These are phyloP conservation scores for Penicillium decumbens DNA, from an alignment of 2,329 filamentous ascomycete species.

Conservation along the genomic window DNA sequence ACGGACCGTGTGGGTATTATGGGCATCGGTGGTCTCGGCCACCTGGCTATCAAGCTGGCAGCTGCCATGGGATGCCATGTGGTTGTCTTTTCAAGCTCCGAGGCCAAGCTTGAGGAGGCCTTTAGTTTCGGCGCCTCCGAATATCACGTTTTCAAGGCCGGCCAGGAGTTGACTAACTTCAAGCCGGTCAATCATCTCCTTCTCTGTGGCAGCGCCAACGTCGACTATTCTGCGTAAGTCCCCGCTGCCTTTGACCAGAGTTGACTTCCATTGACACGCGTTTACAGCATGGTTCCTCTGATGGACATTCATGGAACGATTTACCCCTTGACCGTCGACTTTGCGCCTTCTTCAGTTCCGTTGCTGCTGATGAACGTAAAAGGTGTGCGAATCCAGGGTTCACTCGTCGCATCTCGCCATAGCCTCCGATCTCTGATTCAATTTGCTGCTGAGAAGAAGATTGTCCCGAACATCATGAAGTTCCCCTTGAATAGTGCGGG, in stretches of 20 bases:
- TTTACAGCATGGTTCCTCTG: slow-evolving; percentile 21
- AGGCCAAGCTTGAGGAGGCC: slow-evolving; percentile 27
- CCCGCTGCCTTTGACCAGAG: background rate
- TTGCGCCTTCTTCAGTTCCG: slow-evolving; percentile 18
- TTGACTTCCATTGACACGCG: background rate
- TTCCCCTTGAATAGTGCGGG: slow-evolving; percentile 51
- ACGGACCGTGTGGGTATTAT: slow-evolving; percentile 66
- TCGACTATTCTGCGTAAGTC: slow-evolving; percentile 26
- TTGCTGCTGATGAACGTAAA: slow-evolving; percentile 43
- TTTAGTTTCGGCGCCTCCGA: slow-evolving; percentile 24
- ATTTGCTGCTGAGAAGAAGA: slow-evolving; percentile 58
- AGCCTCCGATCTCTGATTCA: slow-evolving; percentile 57
- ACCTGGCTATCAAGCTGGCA: slow-evolving; percentile 66
- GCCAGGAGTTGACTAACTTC: slow-evolving; percentile 18
- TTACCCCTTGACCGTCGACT: slow-evolving; percentile 25
- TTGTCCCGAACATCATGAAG: slow-evolving; percentile 61
- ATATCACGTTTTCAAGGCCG: slow-evolving; percentile 24
- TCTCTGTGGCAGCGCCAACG: slow-evolving; percentile 23
- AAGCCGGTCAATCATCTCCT: slow-evolving; percentile 26
- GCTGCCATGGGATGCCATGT: slow-evolving; percentile 63
- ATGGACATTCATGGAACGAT: slow-evolving; percentile 25
- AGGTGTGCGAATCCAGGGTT: slow-evolving; percentile 59
- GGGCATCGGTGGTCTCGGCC: slow-evolving; percentile 66
- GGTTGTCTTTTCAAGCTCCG: slow-evolving; percentile 28
- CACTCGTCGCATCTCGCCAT: slow-evolving; percentile 58